phyloP scores from a whole-genome alignment of 108 stramenopile genomes.

The Skeletonema menzelii region DNA sequence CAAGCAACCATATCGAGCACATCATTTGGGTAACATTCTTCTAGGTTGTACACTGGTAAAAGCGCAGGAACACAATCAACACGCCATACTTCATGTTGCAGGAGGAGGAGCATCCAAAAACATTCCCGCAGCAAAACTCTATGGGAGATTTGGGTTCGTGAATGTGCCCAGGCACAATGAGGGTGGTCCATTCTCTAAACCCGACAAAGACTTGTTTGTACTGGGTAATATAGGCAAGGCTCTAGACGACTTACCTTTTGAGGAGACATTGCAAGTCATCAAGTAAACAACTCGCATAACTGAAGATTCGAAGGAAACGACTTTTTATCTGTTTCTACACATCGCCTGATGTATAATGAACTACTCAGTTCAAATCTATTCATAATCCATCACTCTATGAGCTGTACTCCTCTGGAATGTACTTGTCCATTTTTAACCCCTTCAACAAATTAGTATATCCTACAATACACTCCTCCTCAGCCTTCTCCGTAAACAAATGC shows the following conservation, averaged over 20 bases:
- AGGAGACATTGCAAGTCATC: conserved; percentile 13
- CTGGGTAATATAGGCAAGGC: conserved; percentile 29
- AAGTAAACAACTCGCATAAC: not conserved
- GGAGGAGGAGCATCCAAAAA: conserved; percentile 27
- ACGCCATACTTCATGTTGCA: conserved; percentile 38
- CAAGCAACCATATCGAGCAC: conserved; percentile 14
- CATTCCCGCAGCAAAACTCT: conserved; percentile 29
- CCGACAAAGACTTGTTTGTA: conserved; percentile 39
- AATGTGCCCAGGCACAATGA: conserved; percentile 9
- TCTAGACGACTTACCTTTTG: conserved; percentile 22
- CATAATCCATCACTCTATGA: not conserved
- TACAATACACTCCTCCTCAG: conserved; percentile 47
- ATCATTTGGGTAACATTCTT: conserved; percentile 22
- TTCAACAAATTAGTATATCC: conserved; percentile 61
- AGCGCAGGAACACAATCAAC: conserved; percentile 6
- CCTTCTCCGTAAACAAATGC: conserved; percentile 67
- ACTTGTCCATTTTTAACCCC: conserved; percentile 47
- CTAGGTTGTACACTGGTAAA: conserved; percentile 20
- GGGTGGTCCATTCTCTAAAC: conserved; percentile 30
- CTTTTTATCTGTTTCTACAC: not conserved
- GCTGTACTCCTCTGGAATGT: conserved; percentile 25
- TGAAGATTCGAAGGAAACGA: too few species aligned
- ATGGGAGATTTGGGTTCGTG: conserved; percentile 35
- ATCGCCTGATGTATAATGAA: not conserved
- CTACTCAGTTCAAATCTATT: not conserved